Base-by-base conservation (phyloP, 2,329 filamentous ascomycete genomes). In the Coniochaeta sp. region DNA sequence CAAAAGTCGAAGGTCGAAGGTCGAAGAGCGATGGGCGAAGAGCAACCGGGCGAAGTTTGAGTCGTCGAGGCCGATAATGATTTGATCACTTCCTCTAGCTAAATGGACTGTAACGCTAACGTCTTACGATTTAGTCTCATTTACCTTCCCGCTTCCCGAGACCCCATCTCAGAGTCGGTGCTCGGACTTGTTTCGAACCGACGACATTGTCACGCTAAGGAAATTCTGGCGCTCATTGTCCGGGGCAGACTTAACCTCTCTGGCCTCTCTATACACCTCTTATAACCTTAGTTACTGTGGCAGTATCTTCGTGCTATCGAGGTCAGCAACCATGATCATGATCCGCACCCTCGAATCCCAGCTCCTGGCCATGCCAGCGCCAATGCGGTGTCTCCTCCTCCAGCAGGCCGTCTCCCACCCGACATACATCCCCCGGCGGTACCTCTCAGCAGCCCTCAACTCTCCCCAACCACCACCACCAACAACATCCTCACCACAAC, bases 341-440 rank as follows among this genome's bases (percentile, higher is more conserved):
- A 26, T 52, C 9, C 47, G 47, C 34, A 56, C 54, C 6, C 4
- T 56, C 12, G 54, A 56, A 30, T 22, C n/a, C 32, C 54, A 56
- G 17, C 57, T 65, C 38, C 58, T 66, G 61, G 67, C 66, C 42
- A 63, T 68, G 62, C 65, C 66, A 28, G 60, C 63, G 42, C 59
- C 64, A 44, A 62, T 70, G 59, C 65, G 65, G 19, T 60, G 52
- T 26, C 58, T 67, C 16, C 54, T 66, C 34, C 56, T 68, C 50
- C 59, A 65, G 55, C 62, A 63, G 30, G 57, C 60, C 38, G 28
- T 56, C 22, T 55, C 14, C 24, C 52, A 32, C 16, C 7, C 26
- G 30, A 19, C 22, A 19, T 55, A n/a, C 55, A 47, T 55, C 26
- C 56, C 56, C 36, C 58, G 32, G n/a, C 26, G 38, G 26, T 28